These are phyloP conservation scores for Aspergillus ibericus DNA, from an alignment of 2,329 filamentous ascomycete species.

Conservation along the genomic window DNA sequence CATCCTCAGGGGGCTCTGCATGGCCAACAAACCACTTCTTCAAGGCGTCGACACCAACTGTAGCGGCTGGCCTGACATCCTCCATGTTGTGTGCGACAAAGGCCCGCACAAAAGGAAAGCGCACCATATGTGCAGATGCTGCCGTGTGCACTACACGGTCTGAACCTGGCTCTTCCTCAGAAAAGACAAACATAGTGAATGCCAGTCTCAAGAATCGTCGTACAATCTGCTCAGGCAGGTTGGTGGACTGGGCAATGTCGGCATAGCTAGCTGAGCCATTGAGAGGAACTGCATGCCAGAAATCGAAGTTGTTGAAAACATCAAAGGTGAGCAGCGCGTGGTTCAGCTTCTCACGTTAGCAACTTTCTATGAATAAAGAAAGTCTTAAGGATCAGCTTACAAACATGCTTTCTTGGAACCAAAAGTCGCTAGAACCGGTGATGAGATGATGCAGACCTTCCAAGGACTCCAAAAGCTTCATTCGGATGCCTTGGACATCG, in stretches of 20 bases:
- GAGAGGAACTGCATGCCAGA: not conserved
- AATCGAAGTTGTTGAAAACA: not conserved
- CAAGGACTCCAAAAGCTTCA: not conserved
- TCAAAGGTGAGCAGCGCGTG: not conserved
- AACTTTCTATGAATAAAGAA: not conserved
- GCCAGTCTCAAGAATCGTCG: not conserved
- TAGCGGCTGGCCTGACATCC: not conserved
- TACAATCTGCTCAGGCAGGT: not conserved
- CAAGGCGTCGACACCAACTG: not conserved
- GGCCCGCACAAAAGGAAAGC: not conserved
- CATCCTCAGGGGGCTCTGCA: not conserved
- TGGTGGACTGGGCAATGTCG: not conserved
- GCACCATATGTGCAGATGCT: not conserved
- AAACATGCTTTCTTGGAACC: not conserved
- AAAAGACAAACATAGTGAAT: not conserved
- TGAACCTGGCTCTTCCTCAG: not conserved
- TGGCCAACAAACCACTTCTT: not conserved
- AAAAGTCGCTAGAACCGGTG: not conserved
- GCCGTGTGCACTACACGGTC: not conserved
- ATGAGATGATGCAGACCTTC: not conserved
- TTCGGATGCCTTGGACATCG: not conserved
- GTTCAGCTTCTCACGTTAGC: not conserved
- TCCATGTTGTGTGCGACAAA: not conserved
- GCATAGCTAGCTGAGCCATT: not conserved
- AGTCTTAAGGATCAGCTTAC: not conserved